Percentiles rank a stretch among this genome's conserved stretches.
phyloP scores from a whole-genome alignment of 192 early-diverging fungal genomes.

The Mortierella alpina region DNA sequence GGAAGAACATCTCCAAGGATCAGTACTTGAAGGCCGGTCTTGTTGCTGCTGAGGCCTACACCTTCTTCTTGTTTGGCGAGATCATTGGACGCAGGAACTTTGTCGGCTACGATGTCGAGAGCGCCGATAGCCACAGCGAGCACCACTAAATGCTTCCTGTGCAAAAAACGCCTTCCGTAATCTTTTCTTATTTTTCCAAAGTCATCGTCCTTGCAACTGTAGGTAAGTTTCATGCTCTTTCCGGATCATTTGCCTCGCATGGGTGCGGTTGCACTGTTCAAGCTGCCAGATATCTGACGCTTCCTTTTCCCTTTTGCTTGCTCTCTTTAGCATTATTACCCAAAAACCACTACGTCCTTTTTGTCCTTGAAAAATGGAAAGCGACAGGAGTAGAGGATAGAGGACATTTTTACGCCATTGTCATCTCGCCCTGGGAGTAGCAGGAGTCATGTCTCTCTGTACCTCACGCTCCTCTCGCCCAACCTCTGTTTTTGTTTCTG shows the following conservation, averaged over 20 bases:
- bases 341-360: not conserved
- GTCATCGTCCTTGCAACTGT: constrained; percentile 24
- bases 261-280: not conserved
- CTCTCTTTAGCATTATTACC: constrained; percentile 15
- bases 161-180: constrained; percentile 1
- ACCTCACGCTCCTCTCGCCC: constrained; percentile 3
- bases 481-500: not conserved
- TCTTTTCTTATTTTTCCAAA: not conserved
- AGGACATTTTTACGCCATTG: not conserved
- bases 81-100: constrained; percentile 73
- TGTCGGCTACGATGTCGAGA: constrained; percentile 68
- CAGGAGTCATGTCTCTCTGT: constrained; percentile 6
- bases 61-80: constrained; percentile 73
- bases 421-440: not conserved
- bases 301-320: not conserved
- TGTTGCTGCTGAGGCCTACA: constrained; percentile 63
- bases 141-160: constrained; percentile 36
- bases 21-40: constrained; percentile 64
- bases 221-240: constrained; percentile 12
- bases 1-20: constrained; percentile 58
- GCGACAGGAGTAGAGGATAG: constrained; percentile 1
- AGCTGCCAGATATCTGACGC: not conserved
- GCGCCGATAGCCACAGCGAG: constrained; percentile 39
- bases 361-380: too few species aligned
- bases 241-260: not conserved